Evolutionary conservation across 1,284 basidiomycete species (phyloP).

Genomic region (Cryptococcus amylolentus): DNA sequence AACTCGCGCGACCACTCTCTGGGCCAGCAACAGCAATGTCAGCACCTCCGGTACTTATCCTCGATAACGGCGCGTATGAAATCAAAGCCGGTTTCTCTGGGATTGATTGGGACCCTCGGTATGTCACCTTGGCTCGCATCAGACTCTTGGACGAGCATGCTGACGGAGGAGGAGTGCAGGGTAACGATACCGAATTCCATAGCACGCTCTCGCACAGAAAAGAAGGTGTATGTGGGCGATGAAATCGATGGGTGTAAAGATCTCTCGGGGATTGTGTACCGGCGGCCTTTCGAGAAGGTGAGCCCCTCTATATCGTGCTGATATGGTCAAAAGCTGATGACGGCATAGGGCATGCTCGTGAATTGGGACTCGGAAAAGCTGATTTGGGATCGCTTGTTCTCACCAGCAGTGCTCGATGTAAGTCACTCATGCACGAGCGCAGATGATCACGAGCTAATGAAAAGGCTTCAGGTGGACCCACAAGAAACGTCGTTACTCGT

Average conservation of each 20-base stretch:
- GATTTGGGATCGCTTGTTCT: constrained; percentile 83
- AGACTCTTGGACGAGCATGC: neutral
- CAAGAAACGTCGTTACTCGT: constrained; percentile 69
- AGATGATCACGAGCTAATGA: neutral
- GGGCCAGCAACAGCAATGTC: constrained; percentile 16
- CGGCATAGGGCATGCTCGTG: constrained; percentile 71
- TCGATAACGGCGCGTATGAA: constrained; percentile 79
- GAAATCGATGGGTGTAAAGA: constrained; percentile 72
- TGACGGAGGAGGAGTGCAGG: constrained; percentile 33
- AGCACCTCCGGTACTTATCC: constrained; percentile 57
- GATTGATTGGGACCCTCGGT: constrained; percentile 43
- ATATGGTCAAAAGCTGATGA: constrained; percentile 13
- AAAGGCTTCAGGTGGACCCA: constrained; percentile 62
- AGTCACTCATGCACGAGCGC: constrained; percentile 28
- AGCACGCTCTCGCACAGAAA: constrained; percentile 73
- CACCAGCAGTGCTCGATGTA: constrained; percentile 65
- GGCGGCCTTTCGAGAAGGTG: constrained; percentile 81
- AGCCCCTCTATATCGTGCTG: constrained; percentile 21
- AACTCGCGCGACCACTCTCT: neutral
- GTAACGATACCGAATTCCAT: constrained; percentile 68
- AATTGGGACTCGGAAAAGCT: constrained; percentile 91
- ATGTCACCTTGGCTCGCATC: constrained; percentile 3
- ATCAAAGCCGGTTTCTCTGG: constrained; percentile 68
- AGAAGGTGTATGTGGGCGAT: constrained; percentile 72
- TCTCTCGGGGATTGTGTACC: constrained; percentile 71